Percentiles rank a stretch among this genome's conserved stretches.
phyloP scores from a whole-genome alignment of 306 rosid genomes.

The peach (Prunus persica) region Prunus_persica_NCBIv2 NC_034014.1:13966001-13966500 shows the following conservation, averaged over 20 bases:
- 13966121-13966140: too few species aligned
- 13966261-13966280: conserved; percentile 4
- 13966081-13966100: too few species aligned
- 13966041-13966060: too few species aligned
- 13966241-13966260: background rate
- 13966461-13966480: background rate
- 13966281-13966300: conserved; percentile 6
- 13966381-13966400: conserved; percentile 98
- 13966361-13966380: conserved; percentile 96
- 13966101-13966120: too few species aligned
- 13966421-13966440: background rate
- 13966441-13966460: background rate
- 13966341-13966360: conserved; percentile 85
- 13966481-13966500: background rate
- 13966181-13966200: too few species aligned
- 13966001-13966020: too few species aligned
- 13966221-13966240: conserved; percentile 3
- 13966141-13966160: too few species aligned
- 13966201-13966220: background rate
- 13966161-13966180: too few species aligned
- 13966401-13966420: conserved; percentile 42
- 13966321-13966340: conserved; percentile 94
- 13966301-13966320: conserved; percentile 11
- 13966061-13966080: too few species aligned
- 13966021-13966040: too few species aligned